These are phyloP conservation scores for Aspergillus floridensis DNA, from an alignment of 2,329 filamentous ascomycete genomes.

Conservation along the genomic window DNA sequence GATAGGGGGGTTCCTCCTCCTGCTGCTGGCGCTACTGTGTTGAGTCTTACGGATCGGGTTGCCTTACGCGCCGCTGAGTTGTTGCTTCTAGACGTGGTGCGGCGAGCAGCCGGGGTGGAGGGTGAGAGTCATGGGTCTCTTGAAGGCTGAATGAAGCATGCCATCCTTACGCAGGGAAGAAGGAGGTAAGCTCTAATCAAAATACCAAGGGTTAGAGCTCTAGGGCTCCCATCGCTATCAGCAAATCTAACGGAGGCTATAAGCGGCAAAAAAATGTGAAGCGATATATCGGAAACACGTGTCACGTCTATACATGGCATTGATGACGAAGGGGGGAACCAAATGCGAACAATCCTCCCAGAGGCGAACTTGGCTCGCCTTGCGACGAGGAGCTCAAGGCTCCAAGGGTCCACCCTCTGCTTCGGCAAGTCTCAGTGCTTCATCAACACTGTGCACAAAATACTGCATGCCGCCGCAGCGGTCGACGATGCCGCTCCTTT, in stretches of 20 bases:
- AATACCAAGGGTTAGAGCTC: neutral
- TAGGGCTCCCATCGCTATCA: neutral
- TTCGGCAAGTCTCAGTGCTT: conserved; percentile 80
- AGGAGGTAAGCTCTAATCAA: neutral
- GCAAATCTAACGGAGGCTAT: neutral
- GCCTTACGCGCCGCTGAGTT: conserved; percentile 33
- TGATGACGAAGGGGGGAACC: neutral
- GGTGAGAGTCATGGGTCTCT: neutral
- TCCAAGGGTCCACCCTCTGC: conserved; percentile 56
- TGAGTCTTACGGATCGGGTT: conserved; percentile 17
- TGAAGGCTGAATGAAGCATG: neutral
- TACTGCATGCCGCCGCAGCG: conserved; percentile 72
- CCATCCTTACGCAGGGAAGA: neutral
- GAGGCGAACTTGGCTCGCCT: neutral
- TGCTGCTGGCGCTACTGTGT: neutral
- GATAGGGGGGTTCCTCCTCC: neutral
- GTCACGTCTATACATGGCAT: neutral
- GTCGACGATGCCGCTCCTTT: conserved; percentile 78
- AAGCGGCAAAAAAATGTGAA: neutral
- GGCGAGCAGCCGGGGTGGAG: conserved; percentile 26
- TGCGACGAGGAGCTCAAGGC: conserved; percentile 15
- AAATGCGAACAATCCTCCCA: neutral
- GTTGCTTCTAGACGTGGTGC: conserved; percentile 32
- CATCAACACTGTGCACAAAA: conserved; percentile 79
- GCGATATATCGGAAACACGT: conserved; percentile 7